Base-by-base conservation (phyloP, 148 eudicot species). In the Chenopodium quinoa region DNA sequence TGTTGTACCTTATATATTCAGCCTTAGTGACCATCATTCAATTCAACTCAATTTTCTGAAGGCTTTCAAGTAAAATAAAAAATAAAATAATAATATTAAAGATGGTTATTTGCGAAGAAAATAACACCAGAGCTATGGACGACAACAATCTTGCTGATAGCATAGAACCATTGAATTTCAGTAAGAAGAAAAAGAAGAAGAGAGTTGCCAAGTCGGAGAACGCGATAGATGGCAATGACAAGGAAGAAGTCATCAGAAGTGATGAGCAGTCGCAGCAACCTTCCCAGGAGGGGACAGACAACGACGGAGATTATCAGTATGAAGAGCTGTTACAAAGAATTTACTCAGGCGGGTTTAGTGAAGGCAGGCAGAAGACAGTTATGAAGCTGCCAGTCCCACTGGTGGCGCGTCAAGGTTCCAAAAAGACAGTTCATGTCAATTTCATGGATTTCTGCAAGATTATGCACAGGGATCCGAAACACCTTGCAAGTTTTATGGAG, bases 401-500 rank as follows among this genome's bases (percentile, higher is more conserved):
- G 76, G 88, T 86, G 79, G 84, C 86, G 74, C 88, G 82, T 50
- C 85, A 81, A 76, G 88, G 90, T 65, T 82, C 86, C 23, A 83
- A 82, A 70, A 88, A 82, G 83, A 86, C 87, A 1, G 81, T 88
- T 69, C 80, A 86, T 63, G 87, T 82, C 71, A 88, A 88, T 73
- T 88, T 88, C 75, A 82, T 78, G 68, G 89, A 85, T 62, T 79
- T 82, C 37, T 84, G 89, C 82, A 78, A 80, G 68, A 83, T 72
- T 77, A 84, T 88, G 87, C 88, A 84, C 44, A 84, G 90, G 86
- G 82, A 86, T 82, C 89, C 86, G 73, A 84, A 86, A 48, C 88
- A 89, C 75, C 86, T 89, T 20, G 81, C 82, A 87, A 81, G 69
- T 23, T 89, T 86, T 84, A 31, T 87, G 76, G 84, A 87, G 20